A percentile compares a stretch with the other conserved stretches of the same genome.
Conservation (phyloP, 169 alveolate genomes). For the Plasmodium gonderi region DNA sequence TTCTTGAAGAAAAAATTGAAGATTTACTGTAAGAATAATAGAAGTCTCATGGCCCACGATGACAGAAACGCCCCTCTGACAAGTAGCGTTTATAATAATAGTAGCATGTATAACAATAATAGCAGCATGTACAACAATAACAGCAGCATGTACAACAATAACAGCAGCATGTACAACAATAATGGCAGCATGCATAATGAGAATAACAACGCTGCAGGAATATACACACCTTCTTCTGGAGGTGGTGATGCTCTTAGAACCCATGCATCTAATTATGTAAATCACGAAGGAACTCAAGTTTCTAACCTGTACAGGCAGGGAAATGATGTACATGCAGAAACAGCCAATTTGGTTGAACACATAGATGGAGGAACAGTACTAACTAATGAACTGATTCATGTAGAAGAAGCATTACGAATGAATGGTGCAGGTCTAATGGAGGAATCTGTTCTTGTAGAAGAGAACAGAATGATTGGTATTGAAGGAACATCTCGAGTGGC, state of each 20-base stretch:
- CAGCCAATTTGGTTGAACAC: not conserved
- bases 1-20: constrained; percentile 26
- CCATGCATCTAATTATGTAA: no score
- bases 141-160: not conserved
- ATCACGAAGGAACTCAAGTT: not conserved
- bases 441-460: not conserved
- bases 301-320: not conserved
- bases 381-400: not conserved
- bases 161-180: not conserved
- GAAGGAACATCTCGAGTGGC: no score
- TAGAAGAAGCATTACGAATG: not conserved
- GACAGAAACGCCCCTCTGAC: not conserved
- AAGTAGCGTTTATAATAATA: not conserved
- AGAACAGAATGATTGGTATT: not conserved
- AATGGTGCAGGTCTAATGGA: not conserved
- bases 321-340: not conserved
- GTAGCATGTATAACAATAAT: not conserved
- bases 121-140: not conserved
- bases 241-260: not conserved
- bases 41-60: not conserved
- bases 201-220: not conserved
- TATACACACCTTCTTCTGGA: not conserved
- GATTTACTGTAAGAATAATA: constrained; percentile 4
- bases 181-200: constrained; percentile 1
- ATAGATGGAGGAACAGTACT: not conserved